phyloP scores from a whole-genome alignment of 805 yeast genomes.

The Starmerella kuoi region DNA sequence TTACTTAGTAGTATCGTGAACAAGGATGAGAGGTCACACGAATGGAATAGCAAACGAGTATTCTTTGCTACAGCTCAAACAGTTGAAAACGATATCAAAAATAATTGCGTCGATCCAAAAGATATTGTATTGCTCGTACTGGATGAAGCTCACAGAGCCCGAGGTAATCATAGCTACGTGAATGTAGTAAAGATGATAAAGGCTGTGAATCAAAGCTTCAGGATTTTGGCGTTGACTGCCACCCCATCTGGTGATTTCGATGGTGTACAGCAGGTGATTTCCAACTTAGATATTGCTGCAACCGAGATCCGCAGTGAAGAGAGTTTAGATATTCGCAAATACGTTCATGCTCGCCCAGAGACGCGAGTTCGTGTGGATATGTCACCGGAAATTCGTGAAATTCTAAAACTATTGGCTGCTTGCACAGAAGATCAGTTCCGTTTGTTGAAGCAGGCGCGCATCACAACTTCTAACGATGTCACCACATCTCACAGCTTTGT shows the following conservation, averaged over 20 bases:
- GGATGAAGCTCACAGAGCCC: conserved; percentile 93
- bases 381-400: conserved; percentile 43
- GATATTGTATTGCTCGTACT: conserved; percentile 63
- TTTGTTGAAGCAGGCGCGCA: conserved; percentile 49
- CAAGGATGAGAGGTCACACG: conserved; percentile 46
- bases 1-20: conserved; percentile 39
- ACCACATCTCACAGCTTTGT: conserved; percentile 29
- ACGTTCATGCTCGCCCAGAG: conserved; percentile 57
- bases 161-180: conserved; percentile 79
- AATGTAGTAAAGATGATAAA: conserved; percentile 61
- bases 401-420: conserved; percentile 42
- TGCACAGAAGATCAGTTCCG: conserved; percentile 58
- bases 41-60: conserved; percentile 69
- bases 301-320: conserved; percentile 80
- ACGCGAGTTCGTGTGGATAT: conserved; percentile 46
- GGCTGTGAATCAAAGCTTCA: conserved; percentile 50
- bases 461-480: conserved; percentile 58
- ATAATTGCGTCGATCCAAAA: conserved; percentile 67
- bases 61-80: conserved; percentile 95
- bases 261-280: conserved; percentile 75
- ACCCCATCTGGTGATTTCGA: conserved; percentile 87
- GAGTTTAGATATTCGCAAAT: conserved; percentile 64
- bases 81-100: conserved; percentile 73
- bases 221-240: conserved; percentile 83
- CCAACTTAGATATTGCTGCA: conserved; percentile 57